A percentile compares a stretch with the other conserved stretches of the same genome.
phyloP scores from a whole-genome alignment of 2,329 filamentous ascomycete genomes.

The Aureobasidium sp. region DNA sequence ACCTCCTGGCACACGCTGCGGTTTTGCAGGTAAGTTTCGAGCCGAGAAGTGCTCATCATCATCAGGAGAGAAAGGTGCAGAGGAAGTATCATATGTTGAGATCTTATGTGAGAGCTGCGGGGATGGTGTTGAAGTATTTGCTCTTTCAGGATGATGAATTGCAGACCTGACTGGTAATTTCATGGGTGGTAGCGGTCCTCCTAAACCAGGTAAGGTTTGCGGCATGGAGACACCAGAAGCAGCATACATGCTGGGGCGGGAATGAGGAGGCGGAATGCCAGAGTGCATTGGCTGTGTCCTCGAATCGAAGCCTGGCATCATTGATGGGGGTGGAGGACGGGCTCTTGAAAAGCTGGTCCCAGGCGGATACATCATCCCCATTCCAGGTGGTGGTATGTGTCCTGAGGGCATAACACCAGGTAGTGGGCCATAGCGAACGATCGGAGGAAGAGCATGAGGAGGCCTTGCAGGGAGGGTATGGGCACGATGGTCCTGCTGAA shows the following conservation, averaged over 20 bases:
- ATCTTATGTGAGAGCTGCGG: background rate
- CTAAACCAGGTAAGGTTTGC: background rate
- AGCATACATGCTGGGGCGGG: background rate
- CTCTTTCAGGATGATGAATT: background rate
- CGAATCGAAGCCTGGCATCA: background rate
- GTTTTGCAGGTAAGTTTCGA: background rate
- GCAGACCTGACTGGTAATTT: background rate
- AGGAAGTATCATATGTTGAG: background rate
- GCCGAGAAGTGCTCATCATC: conserved; percentile 6
- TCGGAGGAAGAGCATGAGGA: background rate
- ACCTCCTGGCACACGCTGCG: background rate
- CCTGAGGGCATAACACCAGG: background rate
- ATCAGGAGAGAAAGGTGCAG: background rate
- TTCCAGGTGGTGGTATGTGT: background rate
- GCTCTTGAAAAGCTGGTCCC: background rate
- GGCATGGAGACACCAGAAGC: background rate
- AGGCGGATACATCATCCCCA: background rate
- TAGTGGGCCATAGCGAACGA: background rate
- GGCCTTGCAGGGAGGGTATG: background rate
- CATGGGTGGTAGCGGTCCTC: background rate
- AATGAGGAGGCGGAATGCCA: background rate
- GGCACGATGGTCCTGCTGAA: background rate
- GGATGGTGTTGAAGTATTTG: background rate
- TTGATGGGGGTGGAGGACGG: background rate
- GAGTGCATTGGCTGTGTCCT: background rate